Evolutionary conservation across 2,329 filamentous ascomycete species (phyloP).

Genomic region (Monosporascus sp.): DNA sequence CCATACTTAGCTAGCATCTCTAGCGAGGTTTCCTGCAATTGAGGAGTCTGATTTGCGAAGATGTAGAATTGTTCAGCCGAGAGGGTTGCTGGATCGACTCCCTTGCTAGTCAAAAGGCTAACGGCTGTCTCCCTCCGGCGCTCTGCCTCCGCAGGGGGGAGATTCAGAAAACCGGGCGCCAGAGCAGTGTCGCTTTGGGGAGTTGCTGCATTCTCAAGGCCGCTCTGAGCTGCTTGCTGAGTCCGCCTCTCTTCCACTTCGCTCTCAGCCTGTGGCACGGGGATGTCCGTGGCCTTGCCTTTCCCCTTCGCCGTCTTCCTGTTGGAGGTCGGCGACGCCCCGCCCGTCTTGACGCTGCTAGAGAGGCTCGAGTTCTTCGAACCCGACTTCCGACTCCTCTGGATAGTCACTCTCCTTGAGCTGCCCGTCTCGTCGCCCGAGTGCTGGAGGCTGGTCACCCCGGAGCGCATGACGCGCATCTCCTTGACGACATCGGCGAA

Average conservation of each 20-base stretch:
- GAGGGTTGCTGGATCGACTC: conserved; percentile 46
- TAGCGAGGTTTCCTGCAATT: conserved; percentile 48
- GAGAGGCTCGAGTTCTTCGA: neutral
- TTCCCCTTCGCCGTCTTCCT: neutral
- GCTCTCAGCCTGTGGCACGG: neutral
- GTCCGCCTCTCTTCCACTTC: neutral
- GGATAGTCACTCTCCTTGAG: neutral
- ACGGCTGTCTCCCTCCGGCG: conserved; percentile 44
- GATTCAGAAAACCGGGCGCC: conserved; percentile 29
- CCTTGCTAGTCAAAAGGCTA: conserved; percentile 38
- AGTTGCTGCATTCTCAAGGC: conserved; percentile 7
- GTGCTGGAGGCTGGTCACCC: conserved; percentile 44
- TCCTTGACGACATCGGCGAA: conserved; percentile 83
- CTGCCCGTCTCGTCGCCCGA: conserved; percentile 40
- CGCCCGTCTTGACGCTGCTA: neutral
- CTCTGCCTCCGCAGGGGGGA: conserved; percentile 42
- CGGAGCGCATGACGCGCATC: conserved; percentile 57
- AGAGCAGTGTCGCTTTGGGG: conserved; percentile 10
- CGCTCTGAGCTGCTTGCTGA: conserved; percentile 5
- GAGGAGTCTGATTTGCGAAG: conserved; percentile 53
- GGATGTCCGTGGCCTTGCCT: neutral
- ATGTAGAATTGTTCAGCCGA: conserved; percentile 53
- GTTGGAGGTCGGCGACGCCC: neutral
- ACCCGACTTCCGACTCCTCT: neutral
- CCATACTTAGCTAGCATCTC: conserved; percentile 53